Percentiles rank a stretch among this genome's conserved stretches.
Evolutionary conservation across 192 early-diverging fungal genomes (phyloP).

Genomic region (Pilobolus umbonatus): DNA sequence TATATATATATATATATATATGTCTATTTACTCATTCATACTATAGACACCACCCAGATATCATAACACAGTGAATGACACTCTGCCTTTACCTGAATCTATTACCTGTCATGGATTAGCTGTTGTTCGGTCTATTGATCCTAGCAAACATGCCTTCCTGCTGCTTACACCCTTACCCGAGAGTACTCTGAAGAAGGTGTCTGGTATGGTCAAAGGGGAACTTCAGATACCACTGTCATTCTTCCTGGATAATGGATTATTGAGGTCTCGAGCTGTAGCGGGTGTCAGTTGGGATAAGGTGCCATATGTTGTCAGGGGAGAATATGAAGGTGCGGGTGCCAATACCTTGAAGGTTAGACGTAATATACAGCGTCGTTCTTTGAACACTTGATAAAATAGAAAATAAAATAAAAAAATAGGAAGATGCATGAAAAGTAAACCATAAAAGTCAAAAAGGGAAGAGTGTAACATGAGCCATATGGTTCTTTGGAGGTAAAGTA

Average conservation of each 20-base stretch:
- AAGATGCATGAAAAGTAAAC: too few species aligned
- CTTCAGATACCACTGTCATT: constrained; percentile 45
- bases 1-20: neutral
- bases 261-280: constrained; percentile 29
- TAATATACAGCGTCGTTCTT: constrained; percentile 27
- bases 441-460: too few species aligned
- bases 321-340: constrained; percentile 26
- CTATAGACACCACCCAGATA: constrained; percentile 35
- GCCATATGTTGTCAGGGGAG: constrained; percentile 44
- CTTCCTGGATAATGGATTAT: constrained; percentile 36
- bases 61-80: constrained; percentile 32
- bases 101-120: constrained; percentile 62
- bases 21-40: neutral
- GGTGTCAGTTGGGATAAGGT: constrained; percentile 50
- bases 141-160: constrained; percentile 44
- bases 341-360: constrained; percentile 23
- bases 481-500: too few species aligned
- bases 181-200: constrained; percentile 21
- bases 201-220: constrained; percentile 48
- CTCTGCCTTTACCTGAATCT: constrained; percentile 40
- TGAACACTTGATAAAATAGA: constrained; percentile 12
- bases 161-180: constrained; percentile 50
- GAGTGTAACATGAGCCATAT: too few species aligned
- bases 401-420: neutral
- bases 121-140: constrained; percentile 64